Evolutionary conservation across 495 filamentous ascomycete genomes (phyloP), one percentile per base, ranked within the genome.

Genomic region (Chaetomium cochliodes): DNA sequence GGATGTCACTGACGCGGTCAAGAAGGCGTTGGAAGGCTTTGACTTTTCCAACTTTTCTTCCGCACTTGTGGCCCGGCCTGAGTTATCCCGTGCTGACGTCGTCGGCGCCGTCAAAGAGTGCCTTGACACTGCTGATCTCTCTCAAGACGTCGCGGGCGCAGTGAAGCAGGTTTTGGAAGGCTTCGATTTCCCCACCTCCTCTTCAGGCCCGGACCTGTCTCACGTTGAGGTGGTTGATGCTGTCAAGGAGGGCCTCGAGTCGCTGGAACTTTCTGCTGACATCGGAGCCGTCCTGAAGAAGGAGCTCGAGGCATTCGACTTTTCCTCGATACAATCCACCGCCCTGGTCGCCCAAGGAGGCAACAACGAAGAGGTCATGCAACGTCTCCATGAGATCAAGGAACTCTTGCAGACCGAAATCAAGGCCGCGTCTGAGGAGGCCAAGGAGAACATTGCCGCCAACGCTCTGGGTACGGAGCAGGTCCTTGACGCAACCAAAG

Each of bases 401-500:
- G 84, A 90, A 15, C 82, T 82, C 23, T 89, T 97, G 84, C 86
- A 84, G 49, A 74, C 74, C 2, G 87, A 90, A 69, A 88, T 90
- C 75, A 81, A 76, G 65, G 74, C 78, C 18, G 77, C 82, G 7
- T 80, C 81, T 0, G 82, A 87, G 23, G 88, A 91, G 71, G 84
- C 89, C 55, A 89, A 91, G 69, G 83, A 92, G 69, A 91, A 88
- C 68, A 85, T 88, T 18, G 81, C 89, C 0, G 87, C 88, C 28
- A 90, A 85, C 68, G 90, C 88, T 50, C 80, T 84, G 58, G 90
- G 92, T 70, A 92, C 89, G 0, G 90, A 92, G 72, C 87, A 94
- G 68, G 84, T 96, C 26, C 80, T 96, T 2, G 90, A 93, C 72
- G 89, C 91, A 2, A 85, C 93, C 62, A 92, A 90, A 71, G 92